Evolutionary conservation across 2,329 filamentous ascomycete species (phyloP), one percentile per base, ranked within the genome.

Genomic region (Colletotrichum salicis): DNA sequence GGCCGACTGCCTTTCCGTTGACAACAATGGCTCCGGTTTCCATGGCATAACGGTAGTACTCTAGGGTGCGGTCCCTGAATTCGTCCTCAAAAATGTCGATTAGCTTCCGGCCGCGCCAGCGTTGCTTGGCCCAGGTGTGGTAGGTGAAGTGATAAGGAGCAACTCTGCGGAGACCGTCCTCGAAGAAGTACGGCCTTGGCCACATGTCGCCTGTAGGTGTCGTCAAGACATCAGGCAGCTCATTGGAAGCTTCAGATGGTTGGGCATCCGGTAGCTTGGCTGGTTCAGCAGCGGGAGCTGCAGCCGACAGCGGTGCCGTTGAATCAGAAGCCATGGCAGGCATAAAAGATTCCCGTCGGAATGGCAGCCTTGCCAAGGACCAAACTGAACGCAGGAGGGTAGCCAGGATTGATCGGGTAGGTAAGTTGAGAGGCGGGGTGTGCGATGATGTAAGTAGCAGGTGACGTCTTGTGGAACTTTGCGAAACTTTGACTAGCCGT

Each of bases 71-170:
- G 82, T 99, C 96, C 76, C 96, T 90, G 80, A 99, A 99, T 82
- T 99, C 96, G 79, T 92, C 91, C 56, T 91, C 88, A 82, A 98
- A 99, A 59, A 99, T 93, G 59, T 98, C 94, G 63, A 97, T 86
- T 58, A 99, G 85, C 72, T 89, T 88, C 48, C 94, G 88, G 37
- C 92, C 94, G 66, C 96, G 89, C 96, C 96, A 99, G 81, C 96
- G 88, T 83, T 97, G 89, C 83, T 98, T 99, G 86, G 94, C 96
- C 84, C 90, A 94, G 0, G 96, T 98, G 79, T 97, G 97, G 86
- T 98, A 98, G 3, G 95, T 98, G 81, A 88, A 98, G 80, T 96
- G 91, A 80, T 99, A 98, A 4, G 96, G 96, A 55, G 87, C 88
- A 37, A 98, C 92, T 74, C 94, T 91, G 62, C 95, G 92, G 73